Evolutionary conservation across 1,284 basidiomycete genomes (phyloP).

Genomic region (Rhizopogon parksii): DNA sequence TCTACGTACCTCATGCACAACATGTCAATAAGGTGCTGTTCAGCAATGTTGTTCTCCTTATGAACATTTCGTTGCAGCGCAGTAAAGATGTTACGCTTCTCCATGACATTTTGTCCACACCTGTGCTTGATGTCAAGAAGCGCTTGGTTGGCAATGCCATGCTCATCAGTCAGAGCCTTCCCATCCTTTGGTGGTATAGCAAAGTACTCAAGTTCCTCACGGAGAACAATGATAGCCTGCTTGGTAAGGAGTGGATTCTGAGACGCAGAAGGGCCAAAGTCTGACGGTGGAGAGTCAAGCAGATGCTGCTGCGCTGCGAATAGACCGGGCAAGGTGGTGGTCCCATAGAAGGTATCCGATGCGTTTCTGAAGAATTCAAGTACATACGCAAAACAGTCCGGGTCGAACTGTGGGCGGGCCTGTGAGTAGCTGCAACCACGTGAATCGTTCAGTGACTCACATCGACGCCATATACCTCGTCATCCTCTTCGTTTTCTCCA

Average conservation of each 20-base stretch:
- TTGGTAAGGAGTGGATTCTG: slow-evolving; percentile 92
- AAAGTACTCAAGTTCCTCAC: slow-evolving; percentile 98
- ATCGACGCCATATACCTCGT: slow-evolving; percentile 93
- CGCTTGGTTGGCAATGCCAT: slow-evolving; percentile 72
- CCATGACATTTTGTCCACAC: slow-evolving; percentile 84
- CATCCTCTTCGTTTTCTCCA: slow-evolving; percentile 79
- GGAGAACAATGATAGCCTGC: slow-evolving; percentile 96
- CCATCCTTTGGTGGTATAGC: slow-evolving; percentile 79
- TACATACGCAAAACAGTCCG: slow-evolving; percentile 91
- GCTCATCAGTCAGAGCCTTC: slow-evolving; percentile 61
- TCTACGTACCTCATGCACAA: slow-evolving; percentile 87
- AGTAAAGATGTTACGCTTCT: slow-evolving; percentile 91
- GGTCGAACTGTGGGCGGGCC: slow-evolving; percentile 72
- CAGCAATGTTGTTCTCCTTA: slow-evolving; percentile 98
- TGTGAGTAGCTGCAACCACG: slow-evolving; percentile 9
- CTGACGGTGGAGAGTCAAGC: slow-evolving; percentile 53
- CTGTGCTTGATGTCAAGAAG: slow-evolving; percentile 74
- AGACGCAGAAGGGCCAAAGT: slow-evolving; percentile 57
- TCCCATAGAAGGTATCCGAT: slow-evolving; percentile 91
- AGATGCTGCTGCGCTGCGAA: slow-evolving; percentile 77
- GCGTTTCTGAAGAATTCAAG: slow-evolving; percentile 87
- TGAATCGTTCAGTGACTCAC: slow-evolving; percentile 46
- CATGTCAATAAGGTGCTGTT: slow-evolving; percentile 99
- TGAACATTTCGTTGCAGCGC: slow-evolving; percentile 97
- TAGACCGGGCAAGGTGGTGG: slow-evolving; percentile 63